Evolutionary conservation across 129 eudicot genomes (phyloP).

Genomic region (Mikania micrantha): DNA sequence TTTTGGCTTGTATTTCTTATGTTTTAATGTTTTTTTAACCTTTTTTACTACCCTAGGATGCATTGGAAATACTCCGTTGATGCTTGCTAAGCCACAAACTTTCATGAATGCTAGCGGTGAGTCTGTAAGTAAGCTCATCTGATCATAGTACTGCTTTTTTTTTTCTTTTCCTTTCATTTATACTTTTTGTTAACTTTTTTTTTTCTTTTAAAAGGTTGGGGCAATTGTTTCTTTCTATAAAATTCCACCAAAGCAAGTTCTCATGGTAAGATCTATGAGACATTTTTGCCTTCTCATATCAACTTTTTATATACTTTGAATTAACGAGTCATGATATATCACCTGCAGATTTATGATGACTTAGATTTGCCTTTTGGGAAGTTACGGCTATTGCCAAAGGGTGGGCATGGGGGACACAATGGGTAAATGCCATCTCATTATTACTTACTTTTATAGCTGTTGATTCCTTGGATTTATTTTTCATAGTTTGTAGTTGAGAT

Average conservation of each 20-base stretch:
- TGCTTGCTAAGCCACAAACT: conserved; percentile 98
- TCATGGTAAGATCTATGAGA: conserved; percentile 51
- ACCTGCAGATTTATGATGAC: conserved; percentile 74
- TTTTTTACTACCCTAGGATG: conserved; percentile 43
- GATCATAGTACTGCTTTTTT: neutral
- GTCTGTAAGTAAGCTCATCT: conserved; percentile 81
- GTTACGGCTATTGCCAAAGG: conserved; percentile 83
- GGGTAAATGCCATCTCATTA: conserved; percentile 41
- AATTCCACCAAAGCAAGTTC: conserved; percentile 86
- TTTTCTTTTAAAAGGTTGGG: conserved; percentile 55
- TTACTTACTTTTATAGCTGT: conserved; percentile 3
- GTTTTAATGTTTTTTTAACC: neutral
- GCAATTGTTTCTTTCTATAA: conserved; percentile 80
- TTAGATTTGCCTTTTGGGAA: conserved; percentile 86
- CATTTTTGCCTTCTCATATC: neutral
- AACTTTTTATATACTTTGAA: neutral
- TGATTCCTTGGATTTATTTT: neutral
- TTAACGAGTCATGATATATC: conserved; percentile 12
- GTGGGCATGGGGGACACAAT: conserved; percentile 98
- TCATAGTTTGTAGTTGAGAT: too few species aligned
- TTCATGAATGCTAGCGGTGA: conserved; percentile 96
- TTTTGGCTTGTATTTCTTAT: neutral
- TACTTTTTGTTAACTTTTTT: conserved; percentile 8
- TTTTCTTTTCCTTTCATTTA: neutral
- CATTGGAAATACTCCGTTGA: conserved; percentile 74